These are phyloP conservation scores for Toxicodendron radicans DNA, from an alignment of 345 rosid species.

Conservation along the genomic window DNA sequence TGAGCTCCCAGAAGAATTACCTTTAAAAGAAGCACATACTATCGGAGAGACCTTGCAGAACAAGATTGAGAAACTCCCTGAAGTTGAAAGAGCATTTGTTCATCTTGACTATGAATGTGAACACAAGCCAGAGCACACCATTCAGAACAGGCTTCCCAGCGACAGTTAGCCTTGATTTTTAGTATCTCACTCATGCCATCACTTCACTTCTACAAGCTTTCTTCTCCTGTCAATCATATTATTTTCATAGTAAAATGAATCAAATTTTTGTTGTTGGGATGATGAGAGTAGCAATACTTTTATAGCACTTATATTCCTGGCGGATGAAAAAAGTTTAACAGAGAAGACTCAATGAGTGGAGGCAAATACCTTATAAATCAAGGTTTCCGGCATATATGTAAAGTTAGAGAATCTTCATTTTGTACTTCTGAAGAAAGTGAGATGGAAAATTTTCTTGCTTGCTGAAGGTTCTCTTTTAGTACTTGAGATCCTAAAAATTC, in stretches of 20 bases:
- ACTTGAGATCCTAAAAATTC: no score
- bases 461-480: not conserved
- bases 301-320: not conserved
- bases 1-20: constrained; percentile 81
- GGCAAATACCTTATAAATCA: not conserved
- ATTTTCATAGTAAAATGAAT: not conserved
- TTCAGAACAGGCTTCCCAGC: constrained; percentile 64
- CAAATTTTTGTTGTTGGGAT: not conserved
- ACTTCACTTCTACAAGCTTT: not conserved
- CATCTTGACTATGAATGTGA: constrained; percentile 89
- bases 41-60: constrained; percentile 82
- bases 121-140: constrained; percentile 85
- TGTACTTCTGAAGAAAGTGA: not conserved
- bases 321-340: not conserved
- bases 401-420: not conserved
- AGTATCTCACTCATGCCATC: not conserved
- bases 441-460: not conserved
- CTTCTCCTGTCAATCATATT: not conserved
- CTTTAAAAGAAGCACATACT: constrained; percentile 71
- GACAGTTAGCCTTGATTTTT: constrained; percentile 19
- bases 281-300: not conserved
- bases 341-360: not conserved
- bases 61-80: constrained; percentile 77
- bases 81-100: constrained; percentile 91
- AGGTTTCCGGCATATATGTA: not conserved